Evolutionary conservation across 768 basidiomycete species (phyloP), one percentile per base, ranked within the genome.

Genomic region (Coprinopsis sp.): DNA sequence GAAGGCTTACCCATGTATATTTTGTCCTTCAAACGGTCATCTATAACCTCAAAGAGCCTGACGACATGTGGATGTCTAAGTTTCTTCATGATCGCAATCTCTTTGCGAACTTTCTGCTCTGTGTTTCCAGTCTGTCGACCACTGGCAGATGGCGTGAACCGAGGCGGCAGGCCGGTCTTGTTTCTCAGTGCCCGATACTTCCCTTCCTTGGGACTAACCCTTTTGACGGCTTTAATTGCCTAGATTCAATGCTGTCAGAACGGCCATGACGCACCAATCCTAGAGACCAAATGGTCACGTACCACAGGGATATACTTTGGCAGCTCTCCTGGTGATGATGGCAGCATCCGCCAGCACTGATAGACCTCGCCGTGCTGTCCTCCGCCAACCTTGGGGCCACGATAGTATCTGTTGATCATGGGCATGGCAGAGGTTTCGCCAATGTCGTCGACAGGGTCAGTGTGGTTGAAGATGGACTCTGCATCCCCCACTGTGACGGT

Each of bases 11-110:
- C 86, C 78, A 99, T 88, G 66, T 91, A 97, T 33, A 99, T 87
- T 67, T 87, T 88, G 57, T 89, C 85, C 40, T 79, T 79, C 53
- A 86, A 76, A 33, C 82, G 79, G 66, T 97, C 96, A 64, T 98
- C 94, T 51, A 99, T 94, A 60, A 97, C 92, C 64, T 97, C 93
- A 55, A 82, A 81, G 47, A 99, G 76, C 52, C 85, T 75, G 10
- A 97, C 92, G 49, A 96, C 83, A 62, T 96, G 84, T 0, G 87
- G 84, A 59, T 96, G 92, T 37, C 83, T 72, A 58, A 90, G 86
- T 61, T 96, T 94, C 73, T 97, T 98, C 91, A 99, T 96, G 64
- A 98, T 94, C 2, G 96, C 96, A 49, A 98, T 93, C 68, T 98
- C 95, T 64, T 84, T 85, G 54, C 82, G 76, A 51, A 96, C 91